Base-by-base conservation (phyloP, 257 asterid genomes). In the Fraxinus americana region DNA sequence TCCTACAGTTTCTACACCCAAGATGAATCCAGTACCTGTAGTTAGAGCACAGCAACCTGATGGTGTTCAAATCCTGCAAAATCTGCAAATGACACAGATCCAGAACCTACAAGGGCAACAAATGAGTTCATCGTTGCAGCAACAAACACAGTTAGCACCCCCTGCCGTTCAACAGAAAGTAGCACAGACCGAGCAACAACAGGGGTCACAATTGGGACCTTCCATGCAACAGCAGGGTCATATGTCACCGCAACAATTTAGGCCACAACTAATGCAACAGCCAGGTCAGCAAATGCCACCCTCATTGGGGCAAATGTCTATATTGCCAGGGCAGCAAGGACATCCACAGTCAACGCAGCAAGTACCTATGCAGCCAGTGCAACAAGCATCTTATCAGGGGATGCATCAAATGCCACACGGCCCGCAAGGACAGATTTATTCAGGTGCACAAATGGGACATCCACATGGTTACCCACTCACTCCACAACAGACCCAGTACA, bases 1-100 rank as follows among this genome's bases (percentile, higher is more conserved):
- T 23, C 92, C 96, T 63, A 41, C 88, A 39, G 87, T 82, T 76
- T 39, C 91, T 67, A 81, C 88, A 36, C 93, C 96, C 43, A 84
- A 85, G 85, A 76, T 92, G 80, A 91, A 90, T 82, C 92, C 92
- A 54, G 74, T 92, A 70, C 96, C 91, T n/a, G 88, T 90, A 57
- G 82, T 88, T 66, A 88, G 89, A 74, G 63, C 88, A 68, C 75
- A 84, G 11, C 97, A 84, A 78, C 80, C 85, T 43, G 89, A 86
- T 19, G 83, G 83, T 79, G 84, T 39, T 75, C 96, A 87, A 70
- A 80, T 71, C 80, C 84, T 81, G 50, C 91, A 84, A 73, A 83
- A 78, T 76, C 81, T 71, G 72, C 93, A 86, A 59, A 65, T 75
- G 74, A 61, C 83, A 50, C 88, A 84, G 38, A 19, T 68, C 25